These are phyloP conservation scores for Eremochloa ophiuroides DNA, from an alignment of 176 grass and related monocot species.

Conservation along the genomic window DNA sequence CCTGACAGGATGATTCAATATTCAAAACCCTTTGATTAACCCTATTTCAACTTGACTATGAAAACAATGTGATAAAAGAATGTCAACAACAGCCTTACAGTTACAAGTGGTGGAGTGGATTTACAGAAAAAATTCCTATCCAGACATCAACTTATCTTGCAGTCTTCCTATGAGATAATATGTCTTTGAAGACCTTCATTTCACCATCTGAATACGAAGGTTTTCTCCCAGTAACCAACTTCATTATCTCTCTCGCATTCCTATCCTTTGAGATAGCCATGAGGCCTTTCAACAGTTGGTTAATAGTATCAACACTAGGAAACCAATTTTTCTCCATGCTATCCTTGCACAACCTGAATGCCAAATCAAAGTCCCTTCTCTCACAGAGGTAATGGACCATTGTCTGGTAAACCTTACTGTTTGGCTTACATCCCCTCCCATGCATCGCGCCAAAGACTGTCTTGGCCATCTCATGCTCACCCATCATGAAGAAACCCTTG, in stretches of 20 bases:
- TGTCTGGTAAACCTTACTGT: slow-evolving; percentile 80
- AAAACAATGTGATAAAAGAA: slow-evolving; percentile 23
- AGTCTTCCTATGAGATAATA: slow-evolving; percentile 45
- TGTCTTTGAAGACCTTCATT: slow-evolving; percentile 50
- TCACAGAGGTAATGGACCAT: slow-evolving; percentile 95
- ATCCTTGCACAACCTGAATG: slow-evolving; percentile 75
- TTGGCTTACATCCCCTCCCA: slow-evolving; percentile 74
- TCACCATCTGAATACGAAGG: slow-evolving; percentile 60
- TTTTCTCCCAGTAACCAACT: slow-evolving; percentile 51
- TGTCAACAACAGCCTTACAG: slow-evolving; percentile 44
- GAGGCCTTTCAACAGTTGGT: slow-evolving; percentile 68
- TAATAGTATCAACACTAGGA: slow-evolving; percentile 54
- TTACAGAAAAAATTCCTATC: slow-evolving; percentile 34
- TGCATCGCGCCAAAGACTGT: slow-evolving; percentile 65
- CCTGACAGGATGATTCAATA: slow-evolving; percentile 7
- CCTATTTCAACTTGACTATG: not conserved
- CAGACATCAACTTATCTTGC: slow-evolving; percentile 35
- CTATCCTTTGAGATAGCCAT: slow-evolving; percentile 57
- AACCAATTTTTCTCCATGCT: slow-evolving; percentile 90
- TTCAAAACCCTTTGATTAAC: slow-evolving; percentile 20
- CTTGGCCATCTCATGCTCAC: slow-evolving; percentile 76
- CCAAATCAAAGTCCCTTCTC: slow-evolving; percentile 59
- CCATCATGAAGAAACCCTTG: slow-evolving; percentile 89
- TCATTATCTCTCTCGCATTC: slow-evolving; percentile 74
- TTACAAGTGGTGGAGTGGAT: slow-evolving; percentile 34